phyloP scores from a whole-genome alignment of 805 yeast species.

The Hanseniaspora clermontiae region DNA sequence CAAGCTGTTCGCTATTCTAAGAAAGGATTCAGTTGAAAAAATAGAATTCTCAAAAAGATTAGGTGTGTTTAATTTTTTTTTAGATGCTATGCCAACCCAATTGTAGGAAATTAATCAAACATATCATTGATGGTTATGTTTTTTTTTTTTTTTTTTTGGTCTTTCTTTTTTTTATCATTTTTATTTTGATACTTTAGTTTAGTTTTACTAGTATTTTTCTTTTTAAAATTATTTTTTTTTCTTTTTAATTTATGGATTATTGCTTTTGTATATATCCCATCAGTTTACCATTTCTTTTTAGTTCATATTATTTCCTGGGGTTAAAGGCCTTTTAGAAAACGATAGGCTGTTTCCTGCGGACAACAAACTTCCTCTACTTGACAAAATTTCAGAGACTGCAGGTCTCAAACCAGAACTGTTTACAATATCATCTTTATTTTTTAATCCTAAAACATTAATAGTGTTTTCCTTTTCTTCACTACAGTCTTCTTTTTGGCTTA shows the following conservation, averaged over 20 bases:
- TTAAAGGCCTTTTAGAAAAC: background rate
- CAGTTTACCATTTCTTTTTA: background rate
- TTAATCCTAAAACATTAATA: background rate
- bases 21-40: conserved; percentile 38
- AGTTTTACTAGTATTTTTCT: background rate
- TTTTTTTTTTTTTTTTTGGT: background rate
- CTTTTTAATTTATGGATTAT: background rate
- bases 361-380: conserved; percentile 1
- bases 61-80: background rate
- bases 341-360: background rate
- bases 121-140: background rate
- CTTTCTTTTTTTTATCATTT: background rate
- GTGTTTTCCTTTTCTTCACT: background rate
- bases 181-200: background rate
- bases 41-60: background rate
- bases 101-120: background rate
- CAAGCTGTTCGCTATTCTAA: conserved; percentile 39
- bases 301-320: conserved; percentile 11
- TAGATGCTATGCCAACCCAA: background rate
- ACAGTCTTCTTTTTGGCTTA: background rate
- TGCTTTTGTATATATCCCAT: background rate
- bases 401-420: background rate
- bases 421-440: background rate
- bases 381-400: background rate
- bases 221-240: background rate